phyloP scores from a whole-genome alignment of 139 green algal species.

The Parachlorella kessleri region DNA sequence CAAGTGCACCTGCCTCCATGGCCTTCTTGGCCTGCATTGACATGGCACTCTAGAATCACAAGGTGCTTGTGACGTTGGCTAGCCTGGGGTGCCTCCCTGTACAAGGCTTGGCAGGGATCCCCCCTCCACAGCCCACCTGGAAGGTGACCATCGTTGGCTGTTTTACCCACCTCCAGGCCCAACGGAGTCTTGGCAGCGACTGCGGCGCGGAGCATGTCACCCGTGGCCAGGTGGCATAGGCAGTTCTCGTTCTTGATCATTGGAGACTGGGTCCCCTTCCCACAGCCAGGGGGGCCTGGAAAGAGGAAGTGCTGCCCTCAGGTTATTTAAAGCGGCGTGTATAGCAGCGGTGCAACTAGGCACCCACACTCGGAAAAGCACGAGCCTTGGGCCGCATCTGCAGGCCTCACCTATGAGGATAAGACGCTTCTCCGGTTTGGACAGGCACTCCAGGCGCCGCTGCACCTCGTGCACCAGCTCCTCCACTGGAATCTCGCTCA shows the following conservation, averaged over 20 bases:
- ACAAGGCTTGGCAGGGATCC: no score
- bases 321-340: no score
- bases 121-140: no score
- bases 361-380: no score
- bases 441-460: conserved; percentile 87
- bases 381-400: no score
- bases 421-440: conserved; percentile 94
- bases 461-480: conserved; percentile 90
- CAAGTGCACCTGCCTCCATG: conserved; percentile 94
- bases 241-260: conserved; percentile 97
- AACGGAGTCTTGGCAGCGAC: conserved; percentile 81
- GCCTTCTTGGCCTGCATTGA: conserved; percentile 85
- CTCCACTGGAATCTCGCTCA: conserved; percentile 77
- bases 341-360: no score
- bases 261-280: conserved; percentile 95
- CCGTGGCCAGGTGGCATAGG: conserved; percentile 97
- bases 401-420: conserved; percentile 87
- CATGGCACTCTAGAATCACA: conserved; percentile 4
- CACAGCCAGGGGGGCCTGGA: conserved; percentile 87
- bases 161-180: conserved; percentile 56
- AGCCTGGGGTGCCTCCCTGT: no score
- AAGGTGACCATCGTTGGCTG: neutral
- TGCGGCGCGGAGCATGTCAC: conserved; percentile 93
- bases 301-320: no score
- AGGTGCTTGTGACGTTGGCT: neutral